A percentile compares a stretch with the other conserved stretches of the same genome.
These are phyloP conservation scores for Vaccinium macrocarpon DNA, from an alignment of 148 eudicot species.

Conservation along the genomic window DNA sequence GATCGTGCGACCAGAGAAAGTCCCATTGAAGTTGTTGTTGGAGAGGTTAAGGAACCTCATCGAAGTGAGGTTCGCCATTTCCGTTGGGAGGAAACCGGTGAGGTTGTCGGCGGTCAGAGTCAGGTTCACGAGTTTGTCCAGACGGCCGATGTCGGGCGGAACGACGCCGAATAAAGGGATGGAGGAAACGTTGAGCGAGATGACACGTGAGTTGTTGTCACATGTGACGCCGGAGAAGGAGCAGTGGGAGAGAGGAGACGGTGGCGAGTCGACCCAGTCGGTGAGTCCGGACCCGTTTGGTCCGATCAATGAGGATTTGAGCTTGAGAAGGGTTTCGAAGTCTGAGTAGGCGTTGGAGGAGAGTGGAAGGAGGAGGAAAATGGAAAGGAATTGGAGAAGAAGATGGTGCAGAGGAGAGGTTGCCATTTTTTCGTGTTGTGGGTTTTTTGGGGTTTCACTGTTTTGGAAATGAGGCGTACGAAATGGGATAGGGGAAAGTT, in stretches of 20 bases:
- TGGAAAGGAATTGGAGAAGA: not conserved
- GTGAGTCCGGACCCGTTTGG: constrained; percentile 31
- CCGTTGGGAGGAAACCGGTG: constrained; percentile 51
- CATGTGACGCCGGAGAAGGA: constrained; percentile 68
- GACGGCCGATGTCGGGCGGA: constrained; percentile 49
- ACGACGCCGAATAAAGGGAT: constrained; percentile 45
- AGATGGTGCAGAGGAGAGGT: not conserved
- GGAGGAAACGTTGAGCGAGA: constrained; percentile 36
- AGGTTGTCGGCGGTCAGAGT: constrained; percentile 41
- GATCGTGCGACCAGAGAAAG: constrained; percentile 33
- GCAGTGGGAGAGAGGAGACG: constrained; percentile 44
- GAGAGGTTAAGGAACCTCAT: constrained; percentile 52
- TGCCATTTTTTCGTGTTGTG: not conserved
- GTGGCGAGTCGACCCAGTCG: constrained; percentile 41
- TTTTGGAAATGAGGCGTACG: not conserved
- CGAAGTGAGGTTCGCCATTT: constrained; percentile 31
- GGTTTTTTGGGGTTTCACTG: not conserved
- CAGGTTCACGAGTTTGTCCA: constrained; percentile 42
- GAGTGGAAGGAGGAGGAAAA: constrained; percentile 1
- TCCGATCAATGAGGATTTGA: constrained; percentile 50
- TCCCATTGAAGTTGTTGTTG: constrained; percentile 39
- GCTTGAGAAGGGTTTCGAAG: constrained; percentile 38
- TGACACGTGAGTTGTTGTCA: constrained; percentile 42
- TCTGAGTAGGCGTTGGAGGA: constrained; percentile 37
- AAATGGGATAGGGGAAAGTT: not conserved